A percentile compares a stretch with the other conserved stretches of the same genome.
These are phyloP conservation scores for Gamsiella multidivaricata DNA, from an alignment of 192 early-diverging fungal genomes.

Conservation along the genomic window DNA sequence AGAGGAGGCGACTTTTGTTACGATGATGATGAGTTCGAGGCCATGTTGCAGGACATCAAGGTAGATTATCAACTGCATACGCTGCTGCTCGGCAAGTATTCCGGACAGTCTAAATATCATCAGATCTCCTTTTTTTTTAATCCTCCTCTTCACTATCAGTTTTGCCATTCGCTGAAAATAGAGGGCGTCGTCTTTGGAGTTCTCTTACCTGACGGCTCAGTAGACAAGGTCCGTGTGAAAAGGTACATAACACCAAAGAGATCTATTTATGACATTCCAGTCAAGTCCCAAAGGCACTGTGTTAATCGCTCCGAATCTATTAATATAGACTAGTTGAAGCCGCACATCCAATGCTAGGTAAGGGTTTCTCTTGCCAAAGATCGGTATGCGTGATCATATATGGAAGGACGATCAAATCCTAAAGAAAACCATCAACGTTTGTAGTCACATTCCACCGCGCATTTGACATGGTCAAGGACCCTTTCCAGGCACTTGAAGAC, in stretches of 20 bases:
- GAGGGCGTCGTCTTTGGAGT: conserved; percentile 76
- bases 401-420: too few species aligned
- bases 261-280: too few species aligned
- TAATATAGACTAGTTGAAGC: conserved; percentile 61
- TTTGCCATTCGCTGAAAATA: conserved; percentile 29
- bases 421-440: too few species aligned
- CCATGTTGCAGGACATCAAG: conserved; percentile 60
- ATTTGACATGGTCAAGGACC: conserved; percentile 72
- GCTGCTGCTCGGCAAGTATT: too few species aligned
- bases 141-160: conserved; percentile 1
- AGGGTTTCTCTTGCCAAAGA: neutral
- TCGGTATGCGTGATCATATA: too few species aligned
- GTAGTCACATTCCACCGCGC: conserved; percentile 78
- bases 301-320: too few species aligned
- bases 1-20: conserved; percentile 76
- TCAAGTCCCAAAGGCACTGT: too few species aligned
- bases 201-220: conserved; percentile 61
- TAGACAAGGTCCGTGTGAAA: conserved; percentile 62
- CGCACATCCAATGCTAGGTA: conserved; percentile 62
- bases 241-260: conserved; percentile 35
- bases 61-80: too few species aligned
- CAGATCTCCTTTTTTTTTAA: too few species aligned
- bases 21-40: conserved; percentile 59
- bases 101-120: too few species aligned
- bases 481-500: conserved; percentile 65